These are phyloP conservation scores for Houttuynia cordata DNA, from an alignment of 164 flowering plant genomes.

Conservation along the genomic window DNA sequence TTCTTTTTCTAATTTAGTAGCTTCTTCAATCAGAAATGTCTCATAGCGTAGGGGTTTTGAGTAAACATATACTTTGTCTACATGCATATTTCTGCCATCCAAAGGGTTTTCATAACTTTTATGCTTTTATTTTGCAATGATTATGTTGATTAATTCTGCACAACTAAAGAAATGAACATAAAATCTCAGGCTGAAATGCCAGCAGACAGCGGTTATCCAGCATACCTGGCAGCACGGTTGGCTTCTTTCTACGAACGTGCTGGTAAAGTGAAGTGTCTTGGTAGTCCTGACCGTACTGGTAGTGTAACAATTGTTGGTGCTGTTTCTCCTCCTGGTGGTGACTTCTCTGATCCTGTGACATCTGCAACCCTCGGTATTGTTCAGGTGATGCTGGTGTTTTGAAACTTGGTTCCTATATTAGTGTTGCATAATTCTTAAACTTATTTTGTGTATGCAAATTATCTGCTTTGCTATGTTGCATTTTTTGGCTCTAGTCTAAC, in stretches of 20 bases:
- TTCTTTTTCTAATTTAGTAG: no score
- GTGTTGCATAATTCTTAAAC: background rate
- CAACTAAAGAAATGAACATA: background rate
- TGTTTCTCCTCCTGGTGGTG: slow-evolving; percentile 99
- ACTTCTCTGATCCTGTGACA: slow-evolving; percentile 98
- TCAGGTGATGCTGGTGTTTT: slow-evolving; percentile 42
- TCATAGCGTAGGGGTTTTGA: no score
- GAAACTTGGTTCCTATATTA: background rate
- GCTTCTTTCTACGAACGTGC: slow-evolving; percentile 99
- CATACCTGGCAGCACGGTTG: slow-evolving; percentile 93
- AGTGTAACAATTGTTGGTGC: slow-evolving; percentile 99
- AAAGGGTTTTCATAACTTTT: background rate
- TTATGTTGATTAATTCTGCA: background rate
- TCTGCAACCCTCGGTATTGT: slow-evolving; percentile 97
- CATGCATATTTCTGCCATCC: background rate
- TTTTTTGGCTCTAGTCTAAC: background rate
- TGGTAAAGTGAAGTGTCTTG: slow-evolving; percentile 98
- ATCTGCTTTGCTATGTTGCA: background rate
- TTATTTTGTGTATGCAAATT: background rate
- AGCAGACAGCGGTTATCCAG: slow-evolving; percentile 98
- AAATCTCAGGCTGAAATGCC: slow-evolving; percentile 89
- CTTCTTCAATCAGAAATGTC: background rate
- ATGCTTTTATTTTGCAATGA: background rate
- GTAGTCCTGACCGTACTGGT: slow-evolving; percentile 93
- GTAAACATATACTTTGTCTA: no score